Base-by-base conservation (phyloP, 2,329 filamentous ascomycete species). In the Ophiocordyceps robertsii region DNA sequence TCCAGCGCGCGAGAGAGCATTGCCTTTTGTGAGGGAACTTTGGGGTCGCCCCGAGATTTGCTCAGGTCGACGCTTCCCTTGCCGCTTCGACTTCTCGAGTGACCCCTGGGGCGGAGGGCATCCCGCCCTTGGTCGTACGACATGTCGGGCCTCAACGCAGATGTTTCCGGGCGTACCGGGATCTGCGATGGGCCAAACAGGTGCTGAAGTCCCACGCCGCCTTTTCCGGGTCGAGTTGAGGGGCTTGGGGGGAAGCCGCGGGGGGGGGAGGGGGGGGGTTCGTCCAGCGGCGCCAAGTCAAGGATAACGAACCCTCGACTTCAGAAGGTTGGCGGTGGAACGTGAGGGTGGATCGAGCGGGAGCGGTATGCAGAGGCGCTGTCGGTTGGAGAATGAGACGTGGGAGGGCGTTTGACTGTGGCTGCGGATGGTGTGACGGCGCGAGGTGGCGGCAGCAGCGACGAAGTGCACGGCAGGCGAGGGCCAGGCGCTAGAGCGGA, bases 1-100 rank as follows among this genome's bases (percentile, higher is more conserved):
- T 94, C 84, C 43, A 98, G 68, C 1, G 92, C 92, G 53, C 84
- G 85, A n/a, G 90, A 95, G 31, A 98, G 73, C 89, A 96, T 96
- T 11, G 82, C 84, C 67, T 95, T 96, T 59, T 96, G 84, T 1
- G 84, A 87, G 13, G 77, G 76, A n/a, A 64, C 64, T 47, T 70
- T 70, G n/a, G 46, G 35, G 19, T 38, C 40, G 14, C 47, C 44
- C 10, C 56, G 54, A 37, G 43, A 43, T 42, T 52, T 62, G 30
- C 51, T 41, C 19, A 47, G 38, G 17, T 65, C 61, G 30, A 45
- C 47, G 43, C 60, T 63, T 12, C 57, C 52, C 31, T 56, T 63
- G 8, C 55, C 56, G 39, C 52, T 59, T 24, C 58, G 56, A 35
- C 50, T 57, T 36, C 56, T 53, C 2, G 58, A 56, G 44, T 60